Base-by-base conservation (phyloP, 441 rosid genomes). In the Arabidopsis lyrata region DNA sequence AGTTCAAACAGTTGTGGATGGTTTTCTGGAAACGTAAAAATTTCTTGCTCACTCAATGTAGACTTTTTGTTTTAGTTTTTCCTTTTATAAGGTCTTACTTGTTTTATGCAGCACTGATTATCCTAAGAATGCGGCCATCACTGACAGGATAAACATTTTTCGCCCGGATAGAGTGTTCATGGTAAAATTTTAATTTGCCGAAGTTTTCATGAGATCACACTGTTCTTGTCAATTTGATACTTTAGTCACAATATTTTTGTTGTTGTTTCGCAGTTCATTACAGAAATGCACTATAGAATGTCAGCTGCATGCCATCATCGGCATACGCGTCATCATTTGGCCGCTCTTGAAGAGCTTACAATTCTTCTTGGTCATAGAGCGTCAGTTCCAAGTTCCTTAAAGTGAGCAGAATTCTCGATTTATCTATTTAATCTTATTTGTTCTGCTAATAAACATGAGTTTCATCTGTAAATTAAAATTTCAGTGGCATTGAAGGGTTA, bases 131-230 rank as follows among this genome's bases (percentile, higher is more conserved):
- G 78, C 59, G 70, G 89, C 83, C 50, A 86, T 96, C 70, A 54
- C 87, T 49, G 98, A 96, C 80, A 90, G 83, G 83, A 88, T 96
- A 41, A 93, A 93, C 70, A 84, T 96, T 77, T 93, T 96, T 77
- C 98, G 97, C 68, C 87, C 96, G 2, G 98, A 96, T 81, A 91
- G 98, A 81, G 97, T 87, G 76, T 96, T 93, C 84, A 93, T 89
- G 98, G 99, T 96, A 80, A 81, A 47, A 39, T 59, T 76, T 62
- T 71, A 55, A 61, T 71, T 66, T 80, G 47, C 31, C 42, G 5
- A 73, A 24, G 34, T 78, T 34, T 66, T 66, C 53, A 45, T 2
- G 18, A 74, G 45, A 67, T 77, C 81, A 39, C 47, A 70, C 59
- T 48, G 66, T 54, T 70, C 14, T 50, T 66, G 58, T 48, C 64